Evolutionary conservation across 495 filamentous ascomycete genomes (phyloP), one percentile per base, ranked within the genome.

Genomic region (Letharia columbiana): DNA sequence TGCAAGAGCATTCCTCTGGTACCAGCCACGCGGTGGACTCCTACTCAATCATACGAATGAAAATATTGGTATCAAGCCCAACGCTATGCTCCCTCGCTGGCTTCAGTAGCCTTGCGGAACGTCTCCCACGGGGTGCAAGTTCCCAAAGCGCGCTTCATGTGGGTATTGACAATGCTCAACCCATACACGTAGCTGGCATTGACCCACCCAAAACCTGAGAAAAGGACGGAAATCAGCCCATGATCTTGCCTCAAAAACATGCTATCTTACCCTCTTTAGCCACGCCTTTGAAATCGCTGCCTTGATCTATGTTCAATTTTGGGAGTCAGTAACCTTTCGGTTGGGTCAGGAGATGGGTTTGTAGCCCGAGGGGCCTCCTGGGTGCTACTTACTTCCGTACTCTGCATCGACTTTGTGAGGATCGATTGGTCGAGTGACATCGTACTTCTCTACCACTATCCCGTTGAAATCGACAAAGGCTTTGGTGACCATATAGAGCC

Each of bases 391-490:
- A 50, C 49, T 98, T 4, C 94, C 94, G 72, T 98, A 98, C 76
- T 98, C 94, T 66, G 94, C 94, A 72, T 92, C 90, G 11, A 98
- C 94, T 42, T 89, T 86, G 75, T 97, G 94, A 41, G 94, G 91
- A 71, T 95, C 91, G 68, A 91, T 85, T 40, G 86, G 86, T 61
- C 91, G 79, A 58, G 93, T 97, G 56, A 98, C 94, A 77, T 98
- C 91, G 77, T 98, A 98, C 75, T 98, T 98, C 78, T 98, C 94
- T 2, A 96, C 93, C n/a, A 98, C 92, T 35, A 96, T 91, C 18
- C 94, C 94, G 70, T 96, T 96, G 80, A 92, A 98, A 72, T 98
- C 92, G 41, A 96, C 90, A 77, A 97, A 98, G 0, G 92, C 90
- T 75, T 96, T 96, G 40, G 90, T 96, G 71, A 96, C 89, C 93